These are phyloP conservation scores for Ustilago curta DNA, from an alignment of 1,284 basidiomycete species.

Conservation along the genomic window DNA sequence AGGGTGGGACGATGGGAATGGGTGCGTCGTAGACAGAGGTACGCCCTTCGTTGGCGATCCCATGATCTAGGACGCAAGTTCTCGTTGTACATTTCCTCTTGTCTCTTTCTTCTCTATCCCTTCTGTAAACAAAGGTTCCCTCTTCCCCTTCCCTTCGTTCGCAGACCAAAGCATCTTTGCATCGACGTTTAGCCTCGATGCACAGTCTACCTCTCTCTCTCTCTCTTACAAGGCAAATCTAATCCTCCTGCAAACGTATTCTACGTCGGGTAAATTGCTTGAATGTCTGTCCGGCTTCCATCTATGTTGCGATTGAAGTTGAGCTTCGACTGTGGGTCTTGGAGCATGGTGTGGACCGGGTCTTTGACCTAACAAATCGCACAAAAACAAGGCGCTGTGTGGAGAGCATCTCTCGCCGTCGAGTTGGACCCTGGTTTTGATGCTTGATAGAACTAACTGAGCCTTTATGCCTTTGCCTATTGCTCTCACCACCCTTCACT, in stretches of 20 bases:
- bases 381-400: too few species aligned
- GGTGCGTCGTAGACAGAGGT: slow-evolving; percentile 48
- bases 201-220: too few species aligned
- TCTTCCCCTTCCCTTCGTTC: slow-evolving; percentile 3
- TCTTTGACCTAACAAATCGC: slow-evolving; percentile 4
- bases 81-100: slow-evolving; percentile 50
- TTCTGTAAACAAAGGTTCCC: neutral
- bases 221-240: too few species aligned
- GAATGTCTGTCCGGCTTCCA: too few species aligned
- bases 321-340: neutral
- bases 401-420: too few species aligned
- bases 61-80: slow-evolving; percentile 53
- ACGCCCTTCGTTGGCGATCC: slow-evolving; percentile 48
- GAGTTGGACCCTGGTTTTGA: slow-evolving; percentile 12
- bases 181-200: too few species aligned
- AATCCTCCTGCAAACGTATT: too few species aligned
- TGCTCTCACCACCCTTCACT: slow-evolving; percentile 1
- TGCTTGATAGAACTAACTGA: neutral
- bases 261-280: too few species aligned
- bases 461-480: neutral
- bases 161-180: neutral
- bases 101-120: neutral
- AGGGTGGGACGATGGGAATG: slow-evolving; percentile 54
- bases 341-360: neutral
- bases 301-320: too few species aligned